Percentiles rank a stretch among this genome's conserved stretches.
Conservation (phyloP, 768 basidiomycete species). For the Mycena kentingensis region DNA sequence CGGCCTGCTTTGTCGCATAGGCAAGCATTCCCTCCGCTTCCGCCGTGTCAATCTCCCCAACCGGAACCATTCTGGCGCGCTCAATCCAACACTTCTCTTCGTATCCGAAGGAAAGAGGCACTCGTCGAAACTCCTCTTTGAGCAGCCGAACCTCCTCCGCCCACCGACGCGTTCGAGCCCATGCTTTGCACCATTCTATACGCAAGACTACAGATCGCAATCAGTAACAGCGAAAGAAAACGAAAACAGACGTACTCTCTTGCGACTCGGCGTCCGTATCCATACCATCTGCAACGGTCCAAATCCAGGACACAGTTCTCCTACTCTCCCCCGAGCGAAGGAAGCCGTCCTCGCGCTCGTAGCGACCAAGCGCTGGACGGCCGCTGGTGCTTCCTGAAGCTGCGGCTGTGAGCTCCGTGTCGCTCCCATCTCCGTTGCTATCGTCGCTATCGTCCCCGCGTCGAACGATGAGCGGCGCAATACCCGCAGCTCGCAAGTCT, state of each 20-base stretch:
- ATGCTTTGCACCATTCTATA: conserved; percentile 9
- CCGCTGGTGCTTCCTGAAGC: too few species aligned
- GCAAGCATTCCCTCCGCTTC: conserved; percentile 2
- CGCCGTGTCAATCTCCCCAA: not conserved
- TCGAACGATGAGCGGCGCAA: not conserved
- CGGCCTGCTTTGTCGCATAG: not conserved
- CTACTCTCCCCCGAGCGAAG: not conserved
- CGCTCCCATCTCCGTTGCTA: too few species aligned
- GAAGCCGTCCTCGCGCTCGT: too few species aligned
- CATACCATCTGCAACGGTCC: not conserved
- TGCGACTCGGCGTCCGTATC: not conserved
- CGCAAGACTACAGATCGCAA: not conserved
- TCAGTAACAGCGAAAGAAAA: not conserved
- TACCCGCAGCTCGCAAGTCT: not conserved
- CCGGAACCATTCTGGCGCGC: not conserved
- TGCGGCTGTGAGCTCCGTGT: too few species aligned
- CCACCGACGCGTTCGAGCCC: not conserved
- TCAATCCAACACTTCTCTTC: conserved; percentile 7
- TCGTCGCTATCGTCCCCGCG: too few species aligned
- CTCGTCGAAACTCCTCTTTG: not conserved
- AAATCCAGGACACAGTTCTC: not conserved
- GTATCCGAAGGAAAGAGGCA: conserved; percentile 5
- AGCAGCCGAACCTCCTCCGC: not conserved
- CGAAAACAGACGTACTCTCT: not conserved
- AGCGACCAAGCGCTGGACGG: too few species aligned